Evolutionary conservation across 208 protist species (phyloP).

Genomic region (Trypanosomatidae sp.): DNA sequence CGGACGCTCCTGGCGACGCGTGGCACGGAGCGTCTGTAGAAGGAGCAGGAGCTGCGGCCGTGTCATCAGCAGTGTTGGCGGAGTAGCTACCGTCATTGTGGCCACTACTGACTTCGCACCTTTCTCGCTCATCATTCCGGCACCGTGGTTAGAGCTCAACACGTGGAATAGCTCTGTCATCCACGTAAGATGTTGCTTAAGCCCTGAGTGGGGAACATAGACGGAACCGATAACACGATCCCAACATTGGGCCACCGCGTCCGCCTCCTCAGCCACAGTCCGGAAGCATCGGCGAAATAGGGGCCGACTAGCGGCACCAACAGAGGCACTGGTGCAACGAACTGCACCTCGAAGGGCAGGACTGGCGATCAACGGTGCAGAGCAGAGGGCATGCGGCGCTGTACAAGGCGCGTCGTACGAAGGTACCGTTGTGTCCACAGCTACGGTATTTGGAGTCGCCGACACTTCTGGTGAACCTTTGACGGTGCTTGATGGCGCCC

Average conservation of each 20-base stretch:
- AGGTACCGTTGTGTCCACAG: not conserved
- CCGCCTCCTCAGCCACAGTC: slow-evolving; percentile 12
- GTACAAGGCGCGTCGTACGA: not conserved
- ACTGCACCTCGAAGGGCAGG: not conserved
- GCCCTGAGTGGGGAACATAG: slow-evolving; percentile 32
- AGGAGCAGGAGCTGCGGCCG: slow-evolving; percentile 34
- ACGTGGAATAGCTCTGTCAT: slow-evolving; percentile 54
- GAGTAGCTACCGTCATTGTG: slow-evolving; percentile 29
- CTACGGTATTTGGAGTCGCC: not conserved
- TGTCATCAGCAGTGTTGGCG: slow-evolving; percentile 32
- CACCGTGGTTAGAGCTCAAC: slow-evolving; percentile 42
- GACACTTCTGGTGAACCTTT: not conserved
- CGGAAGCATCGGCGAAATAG: slow-evolving; percentile 7
- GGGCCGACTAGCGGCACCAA: not conserved
- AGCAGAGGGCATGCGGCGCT: not conserved
- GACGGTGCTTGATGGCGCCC: slow-evolving; percentile 1
- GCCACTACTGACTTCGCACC: slow-evolving; percentile 12
- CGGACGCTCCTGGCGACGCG: not conserved
- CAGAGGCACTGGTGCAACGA: not conserved
- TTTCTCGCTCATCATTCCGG: slow-evolving; percentile 16
- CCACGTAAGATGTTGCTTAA: slow-evolving; percentile 30
- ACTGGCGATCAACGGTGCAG: not conserved
- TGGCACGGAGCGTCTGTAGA: slow-evolving; percentile 17
- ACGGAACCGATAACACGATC: slow-evolving; percentile 48
- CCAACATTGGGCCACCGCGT: slow-evolving; percentile 43